Conservation (phyloP, 768 basidiomycete species). For the Amanita rubescens region DNA sequence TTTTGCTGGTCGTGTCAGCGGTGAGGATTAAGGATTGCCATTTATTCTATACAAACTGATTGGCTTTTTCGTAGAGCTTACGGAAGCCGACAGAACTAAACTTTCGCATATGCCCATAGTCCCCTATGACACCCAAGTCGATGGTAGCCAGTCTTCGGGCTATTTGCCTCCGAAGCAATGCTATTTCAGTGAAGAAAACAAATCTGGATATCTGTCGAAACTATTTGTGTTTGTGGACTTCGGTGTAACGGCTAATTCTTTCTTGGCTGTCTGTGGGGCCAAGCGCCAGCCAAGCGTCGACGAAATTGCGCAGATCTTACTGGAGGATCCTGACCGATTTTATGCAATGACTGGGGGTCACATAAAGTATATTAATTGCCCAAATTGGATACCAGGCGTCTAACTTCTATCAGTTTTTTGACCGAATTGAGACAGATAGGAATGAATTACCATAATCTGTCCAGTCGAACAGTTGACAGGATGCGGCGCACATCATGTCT, state of each 20-base stretch:
- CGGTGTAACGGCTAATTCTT: conserved; percentile 71
- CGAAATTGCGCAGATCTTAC: conserved; percentile 64
- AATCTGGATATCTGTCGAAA: conserved; percentile 63
- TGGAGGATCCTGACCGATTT: conserved; percentile 65
- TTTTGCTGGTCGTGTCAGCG: conserved; percentile 53
- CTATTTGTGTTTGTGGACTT: conserved; percentile 89
- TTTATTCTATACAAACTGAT: not conserved
- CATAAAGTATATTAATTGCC: conserved; percentile 42
- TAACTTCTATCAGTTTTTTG: conserved; percentile 51
- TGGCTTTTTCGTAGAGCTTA: conserved; percentile 44
- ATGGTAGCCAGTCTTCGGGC: conserved; percentile 21
- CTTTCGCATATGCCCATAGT: conserved; percentile 61
- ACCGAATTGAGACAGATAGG: conserved; percentile 80
- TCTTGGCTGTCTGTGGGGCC: conserved; percentile 83
- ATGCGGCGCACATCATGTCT: conserved; percentile 73
- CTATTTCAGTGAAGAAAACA: conserved; percentile 50
- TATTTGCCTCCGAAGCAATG: conserved; percentile 61
- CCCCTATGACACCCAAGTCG: conserved; percentile 37
- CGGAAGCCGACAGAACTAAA: conserved; percentile 40
- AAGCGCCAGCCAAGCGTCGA: conserved; percentile 81
- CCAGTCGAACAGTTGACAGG: conserved; percentile 40
- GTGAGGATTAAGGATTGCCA: conserved; percentile 31
- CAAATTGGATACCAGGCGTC: not conserved
- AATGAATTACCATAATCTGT: conserved; percentile 59
- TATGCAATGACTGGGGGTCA: conserved; percentile 64